A percentile compares a stretch with the other conserved stretches of the same genome.
These are phyloP conservation scores for Ulmus americana DNA, from an alignment of 331 rosid genomes.

Conservation along the genomic window DNA sequence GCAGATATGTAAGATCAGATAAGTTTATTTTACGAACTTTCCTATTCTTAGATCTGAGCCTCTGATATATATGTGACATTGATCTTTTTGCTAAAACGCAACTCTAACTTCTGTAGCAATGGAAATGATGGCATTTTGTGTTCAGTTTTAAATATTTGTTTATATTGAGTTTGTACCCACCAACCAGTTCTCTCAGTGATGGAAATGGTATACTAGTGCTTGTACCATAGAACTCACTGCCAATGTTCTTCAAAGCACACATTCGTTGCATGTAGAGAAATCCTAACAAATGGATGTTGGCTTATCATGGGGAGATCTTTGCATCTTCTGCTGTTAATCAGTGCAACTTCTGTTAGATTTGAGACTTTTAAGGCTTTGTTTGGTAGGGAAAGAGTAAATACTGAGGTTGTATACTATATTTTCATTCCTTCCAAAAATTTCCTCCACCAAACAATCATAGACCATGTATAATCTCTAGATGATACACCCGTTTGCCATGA, in stretches of 20 bases:
- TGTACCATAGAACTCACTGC: constrained; percentile 8
- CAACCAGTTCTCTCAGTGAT: constrained; percentile 15
- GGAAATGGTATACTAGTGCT: neutral
- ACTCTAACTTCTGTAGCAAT: neutral
- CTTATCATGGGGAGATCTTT: constrained; percentile 4
- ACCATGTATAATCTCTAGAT: no score
- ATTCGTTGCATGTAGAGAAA: constrained; percentile 16
- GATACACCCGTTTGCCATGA: no score
- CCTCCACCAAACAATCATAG: no score
- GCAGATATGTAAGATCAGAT: constrained; percentile 21
- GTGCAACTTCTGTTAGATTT: constrained; percentile 12
- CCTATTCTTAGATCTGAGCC: neutral
- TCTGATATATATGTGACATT: constrained; percentile 6
- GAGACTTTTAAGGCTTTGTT: neutral
- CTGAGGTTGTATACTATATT: no score
- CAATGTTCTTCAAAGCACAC: constrained; percentile 4
- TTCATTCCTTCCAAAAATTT: no score
- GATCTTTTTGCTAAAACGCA: neutral
- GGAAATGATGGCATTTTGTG: constrained; percentile 4
- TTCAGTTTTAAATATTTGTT: neutral
- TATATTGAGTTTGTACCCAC: constrained; percentile 2
- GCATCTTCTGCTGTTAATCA: constrained; percentile 12
- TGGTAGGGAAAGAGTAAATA: no score
- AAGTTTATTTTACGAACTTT: neutral
- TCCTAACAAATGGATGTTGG: constrained; percentile 16